A percentile compares a stretch with the other conserved stretches of the same genome.
Evolutionary conservation across 1,139 yeast species (phyloP).

Genomic region (Geotrichum candidum): DNA sequence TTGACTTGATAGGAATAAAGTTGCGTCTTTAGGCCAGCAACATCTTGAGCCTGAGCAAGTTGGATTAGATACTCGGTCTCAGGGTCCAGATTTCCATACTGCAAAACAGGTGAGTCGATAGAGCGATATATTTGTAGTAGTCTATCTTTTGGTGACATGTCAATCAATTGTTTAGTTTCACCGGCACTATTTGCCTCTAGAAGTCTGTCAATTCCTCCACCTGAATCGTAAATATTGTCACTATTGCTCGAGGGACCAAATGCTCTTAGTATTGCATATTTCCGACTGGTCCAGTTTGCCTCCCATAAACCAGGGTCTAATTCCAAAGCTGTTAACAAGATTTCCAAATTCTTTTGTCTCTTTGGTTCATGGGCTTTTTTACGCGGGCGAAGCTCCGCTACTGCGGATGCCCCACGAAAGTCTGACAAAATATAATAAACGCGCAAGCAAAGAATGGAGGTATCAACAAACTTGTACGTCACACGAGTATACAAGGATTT

Average conservation of each 20-base stretch:
- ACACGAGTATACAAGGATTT: conserved; percentile 40
- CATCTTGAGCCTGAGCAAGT: conserved; percentile 29
- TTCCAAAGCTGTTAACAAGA: conserved; percentile 29
- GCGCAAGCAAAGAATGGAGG: conserved; percentile 33
- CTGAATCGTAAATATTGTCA: neutral
- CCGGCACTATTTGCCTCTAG: conserved; percentile 3
- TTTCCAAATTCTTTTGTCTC: conserved; percentile 36
- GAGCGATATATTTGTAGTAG: conserved; percentile 7
- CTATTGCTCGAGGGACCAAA: neutral
- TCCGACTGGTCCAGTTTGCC: neutral
- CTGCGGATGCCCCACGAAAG: conserved; percentile 35
- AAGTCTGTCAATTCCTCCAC: neutral
- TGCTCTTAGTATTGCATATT: neutral
- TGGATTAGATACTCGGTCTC: conserved; percentile 19
- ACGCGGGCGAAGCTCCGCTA: conserved; percentile 21
- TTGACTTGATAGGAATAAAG: conserved; percentile 54
- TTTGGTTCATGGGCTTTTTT: conserved; percentile 28
- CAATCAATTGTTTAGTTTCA: conserved; percentile 37
- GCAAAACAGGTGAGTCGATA: conserved; percentile 10
- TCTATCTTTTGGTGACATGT: conserved; percentile 35
- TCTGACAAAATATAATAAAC: conserved; percentile 49
- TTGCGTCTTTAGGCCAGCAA: conserved; percentile 47
- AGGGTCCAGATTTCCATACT: conserved; percentile 26
- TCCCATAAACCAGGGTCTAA: neutral
- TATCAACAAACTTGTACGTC: conserved; percentile 38